These are phyloP conservation scores for Trichoderma sp. DNA, from an alignment of 2,329 filamentous ascomycete genomes.

Conservation along the genomic window DNA sequence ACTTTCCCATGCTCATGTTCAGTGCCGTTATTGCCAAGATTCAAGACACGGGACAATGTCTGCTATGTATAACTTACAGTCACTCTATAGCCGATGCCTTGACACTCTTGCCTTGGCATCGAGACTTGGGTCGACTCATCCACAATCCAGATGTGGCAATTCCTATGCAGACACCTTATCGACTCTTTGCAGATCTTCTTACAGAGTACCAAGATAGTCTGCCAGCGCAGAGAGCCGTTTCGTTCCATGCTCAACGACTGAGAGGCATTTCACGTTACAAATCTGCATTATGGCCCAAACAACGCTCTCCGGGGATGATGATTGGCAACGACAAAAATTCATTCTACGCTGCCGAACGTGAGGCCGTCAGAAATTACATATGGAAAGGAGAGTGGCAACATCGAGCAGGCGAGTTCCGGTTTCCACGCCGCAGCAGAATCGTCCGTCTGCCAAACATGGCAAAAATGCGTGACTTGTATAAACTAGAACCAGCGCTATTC, in stretches of 20 bases:
- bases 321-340: slow-evolving; percentile 34
- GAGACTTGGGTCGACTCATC: slow-evolving; percentile 37
- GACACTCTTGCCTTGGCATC: slow-evolving; percentile 36
- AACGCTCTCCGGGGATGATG: slow-evolving; percentile 38
- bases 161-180: slow-evolving; percentile 33
- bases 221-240: slow-evolving; percentile 32
- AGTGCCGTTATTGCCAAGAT: slow-evolving; percentile 31
- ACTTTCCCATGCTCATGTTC: slow-evolving; percentile 36
- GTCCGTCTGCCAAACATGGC: slow-evolving; percentile 31
- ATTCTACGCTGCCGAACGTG: slow-evolving; percentile 25
- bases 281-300: slow-evolving; percentile 37
- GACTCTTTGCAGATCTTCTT: slow-evolving; percentile 37
- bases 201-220: slow-evolving; percentile 33
- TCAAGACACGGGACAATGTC: slow-evolving; percentile 21
- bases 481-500: slow-evolving; percentile 33
- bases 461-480: slow-evolving; percentile 26
- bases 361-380: slow-evolving; percentile 27
- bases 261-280: slow-evolving; percentile 39
- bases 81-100: slow-evolving; percentile 41
- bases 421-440: slow-evolving; percentile 35
- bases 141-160: slow-evolving; percentile 24
- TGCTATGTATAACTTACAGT: slow-evolving; percentile 36
- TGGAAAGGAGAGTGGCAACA: slow-evolving; percentile 36
- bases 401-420: slow-evolving; percentile 30
- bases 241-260: slow-evolving; percentile 35